Evolutionary conservation across 441 rosid genomes (phyloP).

Genomic region (Corymbia calophylla): DNA sequence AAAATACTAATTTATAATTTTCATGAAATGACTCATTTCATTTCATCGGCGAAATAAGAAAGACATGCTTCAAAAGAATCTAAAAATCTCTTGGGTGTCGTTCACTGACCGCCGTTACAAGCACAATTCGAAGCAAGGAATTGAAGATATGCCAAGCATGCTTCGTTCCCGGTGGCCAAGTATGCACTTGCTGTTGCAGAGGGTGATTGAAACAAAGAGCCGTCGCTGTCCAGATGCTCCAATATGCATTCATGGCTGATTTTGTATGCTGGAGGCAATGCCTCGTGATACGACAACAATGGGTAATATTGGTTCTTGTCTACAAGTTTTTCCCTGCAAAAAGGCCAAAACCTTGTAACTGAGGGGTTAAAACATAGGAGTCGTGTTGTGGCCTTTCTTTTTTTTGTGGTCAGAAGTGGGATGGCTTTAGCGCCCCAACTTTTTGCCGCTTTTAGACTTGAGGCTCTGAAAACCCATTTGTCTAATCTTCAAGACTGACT

Average conservation of each 20-base stretch:
- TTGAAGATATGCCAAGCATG: slow-evolving; percentile 33
- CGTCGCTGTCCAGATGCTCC: slow-evolving; percentile 24
- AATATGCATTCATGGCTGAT: slow-evolving; percentile 15
- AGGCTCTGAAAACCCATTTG: background rate
- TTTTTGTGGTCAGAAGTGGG: too few relatives aligned
- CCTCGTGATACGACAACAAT: slow-evolving; percentile 36
- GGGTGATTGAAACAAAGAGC: slow-evolving; percentile 57
- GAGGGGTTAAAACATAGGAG: background rate
- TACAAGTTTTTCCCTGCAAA: slow-evolving; percentile 21
- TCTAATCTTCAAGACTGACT: background rate
- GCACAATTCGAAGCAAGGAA: slow-evolving; percentile 25
- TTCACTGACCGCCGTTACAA: slow-evolving; percentile 27
- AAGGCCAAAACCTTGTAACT: background rate
- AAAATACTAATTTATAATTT: background rate
- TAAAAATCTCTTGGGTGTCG: background rate
- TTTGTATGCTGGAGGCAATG: slow-evolving; percentile 14
- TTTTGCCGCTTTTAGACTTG: background rate
- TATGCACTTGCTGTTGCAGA: slow-evolving; percentile 58
- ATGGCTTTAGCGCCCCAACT: background rate
- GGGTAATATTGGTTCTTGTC: slow-evolving; percentile 22
- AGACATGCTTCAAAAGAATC: background rate
- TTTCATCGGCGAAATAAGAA: background rate
- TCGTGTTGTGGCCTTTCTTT: background rate
- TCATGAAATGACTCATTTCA: too few relatives aligned
- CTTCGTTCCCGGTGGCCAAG: slow-evolving; percentile 42